Evolutionary conservation across 1,139 yeast species (phyloP).

Genomic region (Blastobotrys serpentis): DNA sequence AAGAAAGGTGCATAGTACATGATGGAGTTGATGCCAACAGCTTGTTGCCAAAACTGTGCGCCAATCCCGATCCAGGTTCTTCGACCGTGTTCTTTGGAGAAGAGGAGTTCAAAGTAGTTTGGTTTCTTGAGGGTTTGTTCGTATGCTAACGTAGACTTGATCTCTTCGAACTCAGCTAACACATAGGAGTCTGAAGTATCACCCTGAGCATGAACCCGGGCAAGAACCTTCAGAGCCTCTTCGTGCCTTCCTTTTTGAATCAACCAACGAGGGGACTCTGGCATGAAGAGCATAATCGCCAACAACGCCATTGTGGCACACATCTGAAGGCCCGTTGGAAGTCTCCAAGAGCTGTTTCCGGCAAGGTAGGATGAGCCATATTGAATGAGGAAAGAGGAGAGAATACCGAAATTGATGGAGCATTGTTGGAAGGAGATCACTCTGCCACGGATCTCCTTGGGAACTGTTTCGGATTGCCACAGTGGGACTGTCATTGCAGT

Average conservation of each 20-base stretch:
- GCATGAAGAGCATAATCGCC: constrained; percentile 62
- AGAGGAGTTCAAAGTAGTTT: constrained; percentile 61
- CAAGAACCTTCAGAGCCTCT: constrained; percentile 59
- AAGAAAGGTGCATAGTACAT: constrained; percentile 78
- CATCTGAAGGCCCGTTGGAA: constrained; percentile 50
- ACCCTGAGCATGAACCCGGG: constrained; percentile 45
- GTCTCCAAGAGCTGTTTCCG: constrained; percentile 23
- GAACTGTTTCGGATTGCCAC: constrained; percentile 60
- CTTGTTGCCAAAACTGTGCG: constrained; percentile 50
- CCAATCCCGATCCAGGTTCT: constrained; percentile 23
- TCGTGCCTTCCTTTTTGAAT: constrained; percentile 53
- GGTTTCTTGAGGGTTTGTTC: constrained; percentile 54
- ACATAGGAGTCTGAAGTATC: constrained; percentile 58
- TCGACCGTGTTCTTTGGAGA: constrained; percentile 45
- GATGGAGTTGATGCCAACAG: constrained; percentile 76
- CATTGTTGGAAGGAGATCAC: constrained; percentile 34
- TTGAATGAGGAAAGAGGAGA: constrained; percentile 74
- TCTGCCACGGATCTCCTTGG: constrained; percentile 52
- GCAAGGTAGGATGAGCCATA: constrained; percentile 64
- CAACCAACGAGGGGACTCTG: constrained; percentile 77
- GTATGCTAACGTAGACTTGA: constrained; percentile 61
- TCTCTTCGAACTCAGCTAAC: constrained; percentile 55
- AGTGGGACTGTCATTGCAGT: constrained; percentile 57
- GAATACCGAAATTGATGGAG: constrained; percentile 48
- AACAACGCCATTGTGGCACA: constrained; percentile 43